Conservation (phyloP, 2,329 filamentous ascomycete species). For the Diaporthe capsici region DNA sequence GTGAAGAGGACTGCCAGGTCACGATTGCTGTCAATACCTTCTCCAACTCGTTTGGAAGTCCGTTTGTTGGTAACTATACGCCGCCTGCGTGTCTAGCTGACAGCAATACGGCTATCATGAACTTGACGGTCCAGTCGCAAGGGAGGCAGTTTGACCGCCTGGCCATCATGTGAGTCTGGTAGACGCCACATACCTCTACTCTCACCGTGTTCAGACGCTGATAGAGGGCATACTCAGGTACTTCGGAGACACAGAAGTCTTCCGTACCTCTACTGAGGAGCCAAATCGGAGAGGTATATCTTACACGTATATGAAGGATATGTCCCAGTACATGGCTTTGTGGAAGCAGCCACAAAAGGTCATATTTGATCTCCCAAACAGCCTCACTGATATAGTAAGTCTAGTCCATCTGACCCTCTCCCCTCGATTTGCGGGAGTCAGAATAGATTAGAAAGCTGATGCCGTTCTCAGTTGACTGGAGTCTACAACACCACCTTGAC, state of each 20-base stretch:
- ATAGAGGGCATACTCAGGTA: slow-evolving; percentile 53
- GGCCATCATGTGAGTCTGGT: slow-evolving; percentile 61
- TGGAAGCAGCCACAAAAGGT: slow-evolving; percentile 73
- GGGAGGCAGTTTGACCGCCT: slow-evolving; percentile 77
- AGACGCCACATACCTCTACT: neutral
- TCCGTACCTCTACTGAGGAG: slow-evolving; percentile 77
- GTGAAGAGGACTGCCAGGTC: slow-evolving; percentile 23
- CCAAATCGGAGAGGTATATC: slow-evolving; percentile 71
- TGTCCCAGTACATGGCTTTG: slow-evolving; percentile 71
- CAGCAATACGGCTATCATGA: slow-evolving; percentile 76
- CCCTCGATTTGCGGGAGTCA: neutral
- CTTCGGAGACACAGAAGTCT: slow-evolving; percentile 75
- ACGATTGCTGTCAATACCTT: slow-evolving; percentile 39
- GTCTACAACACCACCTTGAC: slow-evolving; percentile 73
- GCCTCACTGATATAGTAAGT: slow-evolving; percentile 40
- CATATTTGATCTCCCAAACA: slow-evolving; percentile 76
- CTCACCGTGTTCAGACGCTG: neutral
- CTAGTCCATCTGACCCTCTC: slow-evolving; percentile 53
- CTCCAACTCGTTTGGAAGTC: slow-evolving; percentile 34
- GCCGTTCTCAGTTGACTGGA: slow-evolving; percentile 57
- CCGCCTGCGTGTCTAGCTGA: slow-evolving; percentile 67
- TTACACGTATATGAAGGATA: slow-evolving; percentile 77
- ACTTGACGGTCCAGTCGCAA: slow-evolving; percentile 73
- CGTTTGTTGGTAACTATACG: slow-evolving; percentile 63
- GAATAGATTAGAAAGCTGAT: neutral